Conservation (phyloP, 768 basidiomycete species). For the Collybiopsis confluens region DNA sequence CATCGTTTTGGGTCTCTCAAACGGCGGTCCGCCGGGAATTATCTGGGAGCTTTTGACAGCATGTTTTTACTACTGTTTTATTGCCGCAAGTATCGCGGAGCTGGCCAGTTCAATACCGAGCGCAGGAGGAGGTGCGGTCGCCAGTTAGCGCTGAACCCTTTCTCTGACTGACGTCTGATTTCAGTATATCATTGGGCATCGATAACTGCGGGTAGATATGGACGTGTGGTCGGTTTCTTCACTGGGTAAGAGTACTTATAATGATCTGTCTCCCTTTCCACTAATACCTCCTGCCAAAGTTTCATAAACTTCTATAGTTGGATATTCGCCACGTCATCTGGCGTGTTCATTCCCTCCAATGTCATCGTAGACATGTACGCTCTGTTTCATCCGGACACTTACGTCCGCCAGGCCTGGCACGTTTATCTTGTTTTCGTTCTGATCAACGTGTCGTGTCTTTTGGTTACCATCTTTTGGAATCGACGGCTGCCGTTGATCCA, state of each 20-base stretch:
- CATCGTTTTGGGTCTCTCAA: conserved; percentile 10
- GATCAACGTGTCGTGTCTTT: conserved; percentile 11
- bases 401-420: conserved; percentile 11
- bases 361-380: conserved; percentile 14
- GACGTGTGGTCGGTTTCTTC: conserved; percentile 12
- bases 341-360: conserved; percentile 12
- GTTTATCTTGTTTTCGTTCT: conserved; percentile 11
- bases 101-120: conserved; percentile 15
- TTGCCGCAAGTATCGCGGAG: conserved; percentile 13
- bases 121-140: conserved; percentile 12
- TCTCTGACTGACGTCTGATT: neutral
- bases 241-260: conserved; percentile 5
- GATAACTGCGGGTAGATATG: conserved; percentile 12
- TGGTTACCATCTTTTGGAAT: conserved; percentile 12
- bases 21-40: conserved; percentile 13
- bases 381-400: conserved; percentile 14
- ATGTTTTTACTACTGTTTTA: conserved; percentile 12
- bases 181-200: conserved; percentile 15
- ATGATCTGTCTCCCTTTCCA: neutral
- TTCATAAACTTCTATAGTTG: conserved; percentile 15
- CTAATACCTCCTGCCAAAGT: neutral
- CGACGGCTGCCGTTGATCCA: conserved; percentile 12
- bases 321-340: conserved; percentile 13
- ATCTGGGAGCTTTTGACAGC: conserved; percentile 14
- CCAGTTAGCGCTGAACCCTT: neutral